Percentiles rank a stretch among this genome's conserved stretches.
These are phyloP conservation scores for Paratinospora sagittata DNA, from an alignment of 164 flowering plant genomes.

Conservation along the genomic window DNA sequence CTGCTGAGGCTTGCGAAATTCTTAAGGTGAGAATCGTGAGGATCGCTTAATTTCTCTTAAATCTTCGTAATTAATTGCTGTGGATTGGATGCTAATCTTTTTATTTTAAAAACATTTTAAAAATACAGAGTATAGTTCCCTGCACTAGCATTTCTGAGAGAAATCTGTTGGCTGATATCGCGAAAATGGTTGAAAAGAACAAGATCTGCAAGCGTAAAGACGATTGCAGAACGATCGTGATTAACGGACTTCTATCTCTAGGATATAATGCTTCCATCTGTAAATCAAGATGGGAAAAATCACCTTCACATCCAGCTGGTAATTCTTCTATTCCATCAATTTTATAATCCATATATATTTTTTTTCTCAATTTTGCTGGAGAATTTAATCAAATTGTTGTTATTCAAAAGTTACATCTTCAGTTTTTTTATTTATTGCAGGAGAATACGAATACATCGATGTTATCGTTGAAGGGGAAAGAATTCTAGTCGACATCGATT, in stretches of 20 bases:
- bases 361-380: too few relatives aligned
- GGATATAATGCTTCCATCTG: constrained; percentile 75
- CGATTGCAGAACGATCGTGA: constrained; percentile 41
- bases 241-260: constrained; percentile 39
- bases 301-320: constrained; percentile 75
- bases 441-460: constrained; percentile 87
- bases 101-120: constrained; percentile 35
- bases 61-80: background rate
- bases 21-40: constrained; percentile 62
- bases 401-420: constrained; percentile 12
- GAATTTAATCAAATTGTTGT: too few relatives aligned
- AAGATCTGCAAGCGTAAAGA: constrained; percentile 49
- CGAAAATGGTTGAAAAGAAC: constrained; percentile 42
- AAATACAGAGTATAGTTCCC: constrained; percentile 31
- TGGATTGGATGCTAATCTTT: background rate
- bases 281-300: constrained; percentile 80
- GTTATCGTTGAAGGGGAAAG: constrained; percentile 60
- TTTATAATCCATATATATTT: too few relatives aligned
- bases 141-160: constrained; percentile 27
- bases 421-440: constrained; percentile 55
- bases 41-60: background rate
- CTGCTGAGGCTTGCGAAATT: constrained; percentile 37
- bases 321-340: background rate
- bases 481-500: constrained; percentile 70
- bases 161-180: constrained; percentile 31